These are phyloP conservation scores for Clausena lansium DNA, from an alignment of 345 rosid genomes.

Conservation along the genomic window DNA sequence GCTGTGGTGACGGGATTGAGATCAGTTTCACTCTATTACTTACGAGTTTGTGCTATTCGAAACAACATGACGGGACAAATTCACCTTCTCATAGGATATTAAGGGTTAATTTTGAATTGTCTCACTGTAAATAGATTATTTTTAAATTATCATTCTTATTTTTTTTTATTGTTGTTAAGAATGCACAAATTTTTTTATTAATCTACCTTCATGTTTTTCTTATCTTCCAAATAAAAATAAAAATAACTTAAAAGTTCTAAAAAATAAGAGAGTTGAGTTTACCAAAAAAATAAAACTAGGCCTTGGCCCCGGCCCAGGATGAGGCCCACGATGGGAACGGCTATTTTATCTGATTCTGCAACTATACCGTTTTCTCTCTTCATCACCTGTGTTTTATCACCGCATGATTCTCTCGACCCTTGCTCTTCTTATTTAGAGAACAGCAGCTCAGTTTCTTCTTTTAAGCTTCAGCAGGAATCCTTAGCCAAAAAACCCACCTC, in stretches of 20 bases:
- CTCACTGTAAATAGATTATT: no score
- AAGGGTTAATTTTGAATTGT: no score
- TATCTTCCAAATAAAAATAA: no score
- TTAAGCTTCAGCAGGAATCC: background rate
- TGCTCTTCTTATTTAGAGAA: background rate
- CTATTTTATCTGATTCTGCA: background rate
- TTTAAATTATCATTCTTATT: no score
- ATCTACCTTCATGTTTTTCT: no score
- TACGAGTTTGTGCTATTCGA: no score
- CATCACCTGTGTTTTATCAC: background rate
- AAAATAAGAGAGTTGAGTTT: background rate
- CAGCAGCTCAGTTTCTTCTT: background rate
- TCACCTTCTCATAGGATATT: background rate
- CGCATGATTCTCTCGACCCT: background rate
- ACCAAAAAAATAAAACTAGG: background rate
- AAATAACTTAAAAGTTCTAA: no score
- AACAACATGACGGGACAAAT: background rate
- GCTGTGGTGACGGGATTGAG: no score
- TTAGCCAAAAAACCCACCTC: background rate
- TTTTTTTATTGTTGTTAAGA: no score
- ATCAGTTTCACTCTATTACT: no score
- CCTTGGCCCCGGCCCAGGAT: background rate
- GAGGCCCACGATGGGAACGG: background rate
- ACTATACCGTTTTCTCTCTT: no score
- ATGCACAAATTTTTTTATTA: no score